Conservation (phyloP, 768 basidiomycete species). For the Leccinum rimulosum region DNA sequence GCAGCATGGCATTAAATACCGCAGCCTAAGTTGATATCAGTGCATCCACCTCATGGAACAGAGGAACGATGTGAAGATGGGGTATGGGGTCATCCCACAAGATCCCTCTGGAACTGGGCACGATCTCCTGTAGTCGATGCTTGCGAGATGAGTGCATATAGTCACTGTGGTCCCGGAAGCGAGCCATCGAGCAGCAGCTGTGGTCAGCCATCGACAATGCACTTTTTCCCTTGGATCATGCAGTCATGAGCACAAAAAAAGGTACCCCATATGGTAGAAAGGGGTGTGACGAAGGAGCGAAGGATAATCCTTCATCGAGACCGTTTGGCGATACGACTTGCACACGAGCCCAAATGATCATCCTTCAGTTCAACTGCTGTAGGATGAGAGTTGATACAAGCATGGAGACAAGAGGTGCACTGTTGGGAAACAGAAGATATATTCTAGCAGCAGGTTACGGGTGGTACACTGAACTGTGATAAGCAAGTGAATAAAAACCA, state of each 20-base stretch:
- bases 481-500: neutral
- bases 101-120: neutral
- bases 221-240: neutral
- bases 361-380: neutral
- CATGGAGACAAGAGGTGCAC: neutral
- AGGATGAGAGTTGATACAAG: neutral
- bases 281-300: neutral
- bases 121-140: neutral
- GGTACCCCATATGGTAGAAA: constrained; percentile 2
- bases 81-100: neutral
- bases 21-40: neutral
- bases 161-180: constrained; percentile 5
- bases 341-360: constrained; percentile 1
- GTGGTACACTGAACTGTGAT: neutral
- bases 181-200: neutral
- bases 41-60: constrained; percentile 3
- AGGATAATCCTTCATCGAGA: neutral
- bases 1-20: constrained; percentile 19
- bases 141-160: neutral
- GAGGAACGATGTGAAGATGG: constrained; percentile 6
- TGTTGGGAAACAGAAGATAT: neutral
- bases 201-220: neutral
- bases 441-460: constrained; percentile 5
- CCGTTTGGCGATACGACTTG: neutral
- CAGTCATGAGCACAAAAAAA: neutral